Base-by-base conservation (phyloP, 305 asterid species). In the Solanum hybrid region DNA sequence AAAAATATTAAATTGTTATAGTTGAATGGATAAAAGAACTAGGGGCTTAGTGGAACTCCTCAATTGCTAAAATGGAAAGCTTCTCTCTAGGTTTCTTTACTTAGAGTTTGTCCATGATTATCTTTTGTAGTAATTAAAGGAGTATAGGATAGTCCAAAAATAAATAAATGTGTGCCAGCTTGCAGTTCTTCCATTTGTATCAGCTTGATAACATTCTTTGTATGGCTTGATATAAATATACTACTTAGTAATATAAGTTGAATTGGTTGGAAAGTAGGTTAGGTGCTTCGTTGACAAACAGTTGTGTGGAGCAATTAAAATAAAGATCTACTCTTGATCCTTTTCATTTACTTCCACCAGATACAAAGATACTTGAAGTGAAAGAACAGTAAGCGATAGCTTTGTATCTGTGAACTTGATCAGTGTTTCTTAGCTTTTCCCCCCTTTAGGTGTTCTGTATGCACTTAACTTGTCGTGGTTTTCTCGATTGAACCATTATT, bases 401-500 rank as follows among this genome's bases (percentile, higher is more conserved):
- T 79, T 37, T 26, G 27, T 84, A 84, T 46, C 87, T 84, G 87
- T 84, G 73, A 51, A 69, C 42, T 82, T 84, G 87, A 51, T 20
- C 42, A 51, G 60, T 84, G 29, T 84, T 36, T 84, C 40, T 84
- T 51, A 84, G 73, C 40, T 84, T 82, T 27, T 46, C 3, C 7
- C 40, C 40, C 87, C 42, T 84, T 46, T 17, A 84, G 87, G 73
- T 17, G 38, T 82, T 46, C 87, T 82, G 36, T 26, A 9, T 16
- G 35, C 87, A 29, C 87, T 29, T 81, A 27, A 26, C 69, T 26
- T 81, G 37, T 81, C 71, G 9, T 81, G 87, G 29, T 82, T 82
- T 82, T 88, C 26, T 86, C 3, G 37, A 27, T 27, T 12, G 91
- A 85, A 90, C 89, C 79, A 81, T 79, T 78, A 89, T 90, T 90